These are phyloP conservation scores for Ramularia endophylla DNA, from an alignment of 2,329 filamentous ascomycete genomes.

Conservation along the genomic window DNA sequence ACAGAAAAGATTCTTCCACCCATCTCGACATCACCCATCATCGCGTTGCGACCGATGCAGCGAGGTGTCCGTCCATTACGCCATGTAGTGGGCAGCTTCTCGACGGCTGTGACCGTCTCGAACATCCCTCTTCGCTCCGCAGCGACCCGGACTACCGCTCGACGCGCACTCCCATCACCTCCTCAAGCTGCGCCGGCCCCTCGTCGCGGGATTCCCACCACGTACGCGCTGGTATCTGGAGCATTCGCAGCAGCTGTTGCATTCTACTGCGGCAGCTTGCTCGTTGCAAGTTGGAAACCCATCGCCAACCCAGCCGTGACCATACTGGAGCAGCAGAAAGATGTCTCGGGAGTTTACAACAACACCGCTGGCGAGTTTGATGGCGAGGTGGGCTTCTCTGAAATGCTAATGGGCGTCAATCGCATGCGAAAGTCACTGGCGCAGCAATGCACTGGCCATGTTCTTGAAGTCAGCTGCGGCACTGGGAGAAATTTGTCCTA, in stretches of 20 bases:
- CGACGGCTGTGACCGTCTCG: conserved; percentile 1
- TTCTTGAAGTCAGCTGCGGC: conserved; percentile 45
- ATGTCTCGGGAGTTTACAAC: conserved; percentile 43
- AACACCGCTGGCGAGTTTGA: conserved; percentile 42
- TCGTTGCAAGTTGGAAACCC: conserved; percentile 26
- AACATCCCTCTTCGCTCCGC: no score
- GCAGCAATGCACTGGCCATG: conserved; percentile 38
- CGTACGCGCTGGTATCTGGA: no score
- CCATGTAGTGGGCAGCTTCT: conserved; percentile 17
- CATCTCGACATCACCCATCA: neutral
- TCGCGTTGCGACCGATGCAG: conserved; percentile 16
- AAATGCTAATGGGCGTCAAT: conserved; percentile 38
- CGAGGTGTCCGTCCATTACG: conserved; percentile 9
- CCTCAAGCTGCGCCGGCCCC: no score
- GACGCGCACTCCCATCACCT: no score
- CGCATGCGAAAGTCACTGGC: conserved; percentile 37
- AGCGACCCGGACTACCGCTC: no score
- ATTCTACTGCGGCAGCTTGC: conserved; percentile 36
- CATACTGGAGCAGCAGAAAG: conserved; percentile 28
- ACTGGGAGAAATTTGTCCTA: conserved; percentile 45
- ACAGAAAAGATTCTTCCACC: neutral
- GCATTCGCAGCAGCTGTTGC: no score
- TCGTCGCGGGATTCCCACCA: no score
- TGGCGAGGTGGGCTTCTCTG: conserved; percentile 40
- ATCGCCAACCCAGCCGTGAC: conserved; percentile 20